Evolutionary conservation across 306 rosid species (phyloP), one percentile per base, ranked within the genome.

Genomic region (Rubus idaeus): DNA sequence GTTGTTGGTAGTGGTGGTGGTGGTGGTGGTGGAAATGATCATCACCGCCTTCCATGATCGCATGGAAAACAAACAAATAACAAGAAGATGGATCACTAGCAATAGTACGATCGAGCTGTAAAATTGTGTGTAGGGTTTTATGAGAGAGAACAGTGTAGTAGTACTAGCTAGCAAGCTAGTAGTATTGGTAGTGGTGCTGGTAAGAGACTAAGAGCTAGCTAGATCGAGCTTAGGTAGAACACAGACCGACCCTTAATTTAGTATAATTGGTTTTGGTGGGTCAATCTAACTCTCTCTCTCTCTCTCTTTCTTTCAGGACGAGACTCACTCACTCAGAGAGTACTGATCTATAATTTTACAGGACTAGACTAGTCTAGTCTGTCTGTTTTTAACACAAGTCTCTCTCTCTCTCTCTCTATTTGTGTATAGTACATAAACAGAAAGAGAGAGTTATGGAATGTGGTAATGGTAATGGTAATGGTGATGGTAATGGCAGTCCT

Each of bases 41-140:
- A 82, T 88, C 97, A 23, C 91, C 92, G 75, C 93, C 96, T 11
- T 91, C 98, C 98, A 93, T 93, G 91, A 89, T 89, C 84, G 86
- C 89, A 87, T 87, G 91, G 83, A 85, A 71, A 71, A 20, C 42
- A 73, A 61, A 69, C 35, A 20, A 73, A 57, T 30, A 44, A 49
- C n/a, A 10, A 41, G 20, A 64, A 44, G 17, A 47, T 35, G 45
- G 14, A 60, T 49, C 52, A 50, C 51, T 47, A 23, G 21, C 11
- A 17, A 37, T 30, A 26, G 46, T 50, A 6, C 13, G 30, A 49
- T 39, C 35, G 41, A 53, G 14, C 2, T 2, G 65, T 53, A 37
- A 10, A 56, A 73, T 64, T 70, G 75, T 58, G 21, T 20, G 58
- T 10, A 76, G 76, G 75, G 71, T 50, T 78, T 78, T 60, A 18